Evolutionary conservation across 2,329 filamentous ascomycete genomes (phyloP).

Genomic region (Paecilomyces dactylethromorphus): DNA sequence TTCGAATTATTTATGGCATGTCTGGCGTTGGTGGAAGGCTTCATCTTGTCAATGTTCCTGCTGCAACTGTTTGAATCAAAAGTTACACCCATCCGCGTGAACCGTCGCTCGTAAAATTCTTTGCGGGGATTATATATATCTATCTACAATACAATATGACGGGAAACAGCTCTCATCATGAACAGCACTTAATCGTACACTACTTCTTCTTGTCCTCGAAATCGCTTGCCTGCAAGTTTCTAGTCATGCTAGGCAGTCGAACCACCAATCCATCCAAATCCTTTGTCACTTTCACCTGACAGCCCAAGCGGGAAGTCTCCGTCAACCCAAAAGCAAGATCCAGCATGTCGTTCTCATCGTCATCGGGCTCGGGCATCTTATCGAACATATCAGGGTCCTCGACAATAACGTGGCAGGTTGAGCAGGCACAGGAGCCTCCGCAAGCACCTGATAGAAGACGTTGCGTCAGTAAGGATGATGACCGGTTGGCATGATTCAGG

Average conservation of each 20-base stretch:
- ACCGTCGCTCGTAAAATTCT: background rate
- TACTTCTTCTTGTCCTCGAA: constrained; percentile 51
- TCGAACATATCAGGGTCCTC: constrained; percentile 67
- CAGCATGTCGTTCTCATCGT: constrained; percentile 84
- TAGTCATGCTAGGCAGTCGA: constrained; percentile 83
- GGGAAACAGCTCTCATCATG: background rate
- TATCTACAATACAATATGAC: constrained; percentile 5
- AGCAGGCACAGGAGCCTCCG: constrained; percentile 88
- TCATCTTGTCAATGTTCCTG: constrained; percentile 8
- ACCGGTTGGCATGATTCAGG: background rate
- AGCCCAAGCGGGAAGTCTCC: constrained; percentile 77
- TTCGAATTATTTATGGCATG: constrained; percentile 15
- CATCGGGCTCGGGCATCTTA: constrained; percentile 68
- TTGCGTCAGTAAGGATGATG: background rate
- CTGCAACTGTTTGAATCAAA: constrained; percentile 1
- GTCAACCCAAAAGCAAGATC: constrained; percentile 85
- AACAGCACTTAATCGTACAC: background rate
- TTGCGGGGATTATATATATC: background rate
- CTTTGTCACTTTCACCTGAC: constrained; percentile 86
- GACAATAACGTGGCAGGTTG: constrained; percentile 87
- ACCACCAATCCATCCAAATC: constrained; percentile 83
- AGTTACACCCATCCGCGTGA: background rate
- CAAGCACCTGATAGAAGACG: constrained; percentile 59
- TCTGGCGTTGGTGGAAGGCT: constrained; percentile 22
- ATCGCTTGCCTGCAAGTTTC: constrained; percentile 92